Evolutionary conservation across 192 early-diverging fungal species (phyloP), one percentile per base, ranked within the genome.

Genomic region (Dimargaris cristalligena): DNA sequence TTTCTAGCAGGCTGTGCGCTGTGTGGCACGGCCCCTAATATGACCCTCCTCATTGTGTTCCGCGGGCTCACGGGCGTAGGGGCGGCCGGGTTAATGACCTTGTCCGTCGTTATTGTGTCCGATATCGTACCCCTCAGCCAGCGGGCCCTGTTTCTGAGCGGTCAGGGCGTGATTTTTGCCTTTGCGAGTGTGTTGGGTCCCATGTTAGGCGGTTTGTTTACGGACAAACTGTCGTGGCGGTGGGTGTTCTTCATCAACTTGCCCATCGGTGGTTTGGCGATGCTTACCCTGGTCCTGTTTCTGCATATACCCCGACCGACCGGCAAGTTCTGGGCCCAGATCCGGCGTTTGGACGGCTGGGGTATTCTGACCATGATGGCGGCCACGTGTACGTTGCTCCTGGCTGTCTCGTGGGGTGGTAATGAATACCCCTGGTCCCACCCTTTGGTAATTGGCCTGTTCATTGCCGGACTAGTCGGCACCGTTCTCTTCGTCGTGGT

Each of bases 371-470:
- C 82, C 0, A 63, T 89, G 25, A 62, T 83, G 47, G 50, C 65
- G 34, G 73, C 77, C 25, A 74, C 80, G 35, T 64, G 80, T n/a
- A 73, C 74, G 51, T 59, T 91, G 35, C 68, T 91, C 14, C 63
- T 87, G 26, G 87, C 88, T 0, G 70, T 87, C 44, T 79, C 76
- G 34, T 80, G 78, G 65, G 91, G 89, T 52, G 91, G 91, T 20
- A 65, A 65, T 46, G 64, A 69, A 13, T 86, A 86, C 73, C 65
- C 73, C 6, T 93, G 89, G 91, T 63, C 65, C 22, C 73, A 72
- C 31, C 64, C 86, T 1, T 60, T 71, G 20, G 76, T 85, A 3
- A 75, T 91, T n/a, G 4, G 10, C 32, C 22, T 57, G 23, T 52
- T 25, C 59, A 67, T 59, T 0, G 65, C 81, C 30, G 67, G 86